Base-by-base conservation (phyloP, 2,329 filamentous ascomycete genomes). In the Mycogone perniciosa region DNA sequence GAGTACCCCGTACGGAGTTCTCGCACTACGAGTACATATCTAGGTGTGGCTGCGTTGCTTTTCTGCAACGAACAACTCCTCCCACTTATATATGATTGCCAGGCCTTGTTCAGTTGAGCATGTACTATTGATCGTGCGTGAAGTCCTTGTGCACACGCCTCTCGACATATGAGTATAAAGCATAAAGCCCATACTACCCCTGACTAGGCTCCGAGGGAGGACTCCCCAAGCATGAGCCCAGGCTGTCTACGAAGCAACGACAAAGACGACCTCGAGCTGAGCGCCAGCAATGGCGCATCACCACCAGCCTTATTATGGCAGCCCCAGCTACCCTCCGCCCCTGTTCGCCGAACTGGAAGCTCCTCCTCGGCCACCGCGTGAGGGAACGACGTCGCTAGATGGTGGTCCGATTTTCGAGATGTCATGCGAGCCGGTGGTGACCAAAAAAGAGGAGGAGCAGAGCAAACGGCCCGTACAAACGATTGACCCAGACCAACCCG, bases 311-410 rank as follows among this genome's bases (percentile, higher is more conserved):
- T 26, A 44, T 20, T 41, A 29, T 31, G 41, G 38, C 38, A 44
- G 33, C 31, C 44, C 31, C 42, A 55, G 51, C 39, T 46, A 54
- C 47, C 55, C 59, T 20, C 61, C 59, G 42, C 60, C 61, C 45
- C 45, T 58, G 41, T 64, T 65, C 55, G 54, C 62, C 53, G 64
- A 67, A 48, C 64, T 67, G 35, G 64, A 67, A 48, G 58, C 59
- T 49, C 53, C 48, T 8, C 7, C 5, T 27, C 10, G 44, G 49
- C 57, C 42, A 9, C 52, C 31, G 48, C 51, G 44, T 37, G 52
- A 44, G 50, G 35, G 54, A 46, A 50, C 56, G 31, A 50, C 59
- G 40, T 47, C 53, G 4, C 57, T 59, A 11, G 54, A 59, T 48
- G 60, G 57, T 38, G 50, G 51, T 34, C 55, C 59, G 39, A 52